These are phyloP conservation scores for Macrotyloma uniflorum DNA, from an alignment of 306 rosid genomes.

Conservation along the genomic window DNA sequence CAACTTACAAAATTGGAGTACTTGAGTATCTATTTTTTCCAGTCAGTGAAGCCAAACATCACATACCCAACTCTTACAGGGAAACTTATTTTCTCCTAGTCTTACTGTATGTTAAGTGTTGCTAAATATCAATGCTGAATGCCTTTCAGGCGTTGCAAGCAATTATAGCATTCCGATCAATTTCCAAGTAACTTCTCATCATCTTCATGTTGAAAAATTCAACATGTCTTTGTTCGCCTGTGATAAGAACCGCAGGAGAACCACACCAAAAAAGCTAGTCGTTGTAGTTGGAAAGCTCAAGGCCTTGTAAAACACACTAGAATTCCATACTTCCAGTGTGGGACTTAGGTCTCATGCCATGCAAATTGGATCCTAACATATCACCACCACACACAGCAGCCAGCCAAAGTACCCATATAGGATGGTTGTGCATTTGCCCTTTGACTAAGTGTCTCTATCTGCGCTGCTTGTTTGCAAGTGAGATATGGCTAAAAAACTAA, in stretches of 20 bases:
- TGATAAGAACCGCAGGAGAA: not conserved
- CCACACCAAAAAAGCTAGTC: not conserved
- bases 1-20: not conserved
- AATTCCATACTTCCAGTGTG: not conserved
- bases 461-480: not conserved
- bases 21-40: not conserved
- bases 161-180: not conserved
- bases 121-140: not conserved
- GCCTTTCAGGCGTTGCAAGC: not conserved
- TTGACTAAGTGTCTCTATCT: not conserved
- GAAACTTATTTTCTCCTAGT: not conserved
- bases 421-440: not conserved
- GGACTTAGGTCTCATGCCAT: not conserved
- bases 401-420: not conserved
- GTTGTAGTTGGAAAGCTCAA: not conserved
- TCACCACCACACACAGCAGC: not conserved
- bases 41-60: not conserved
- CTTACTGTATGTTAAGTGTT: not conserved
- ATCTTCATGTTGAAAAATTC: not conserved
- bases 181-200: not conserved
- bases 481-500: not conserved
- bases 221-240: not conserved
- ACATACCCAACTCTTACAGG: not conserved
- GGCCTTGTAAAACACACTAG: not conserved
- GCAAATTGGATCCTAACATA: not conserved